Percentiles rank a stretch among this genome's conserved stretches.
Evolutionary conservation across 2,329 filamentous ascomycete genomes (phyloP).

Genomic region (Diaporthe sp.): DNA sequence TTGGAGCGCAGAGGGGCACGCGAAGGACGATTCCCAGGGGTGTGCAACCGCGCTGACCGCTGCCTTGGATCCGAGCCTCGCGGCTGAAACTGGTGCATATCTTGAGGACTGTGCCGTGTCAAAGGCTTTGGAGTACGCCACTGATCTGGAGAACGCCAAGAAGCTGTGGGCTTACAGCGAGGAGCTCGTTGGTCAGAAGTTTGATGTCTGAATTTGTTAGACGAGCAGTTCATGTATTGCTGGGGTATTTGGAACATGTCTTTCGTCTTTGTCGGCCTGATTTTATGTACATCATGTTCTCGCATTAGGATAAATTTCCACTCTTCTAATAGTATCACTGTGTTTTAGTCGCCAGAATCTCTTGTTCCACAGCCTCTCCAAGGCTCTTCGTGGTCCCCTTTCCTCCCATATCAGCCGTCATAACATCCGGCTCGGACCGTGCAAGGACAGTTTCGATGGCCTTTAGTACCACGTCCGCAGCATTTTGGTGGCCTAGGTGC

Average conservation of each 20-base stretch:
- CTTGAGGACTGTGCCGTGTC: constrained; percentile 20
- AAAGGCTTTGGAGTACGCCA: background rate
- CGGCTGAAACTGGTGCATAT: constrained; percentile 3
- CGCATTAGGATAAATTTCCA: background rate
- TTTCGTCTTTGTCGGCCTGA: background rate
- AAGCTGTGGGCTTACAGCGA: constrained; percentile 57
- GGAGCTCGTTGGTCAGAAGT: constrained; percentile 39
- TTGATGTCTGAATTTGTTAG: constrained; percentile 18
- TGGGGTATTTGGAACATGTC: background rate
- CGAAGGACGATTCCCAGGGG: constrained; percentile 43
- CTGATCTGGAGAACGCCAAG: constrained; percentile 52
- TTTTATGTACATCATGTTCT: background rate
- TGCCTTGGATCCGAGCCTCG: constrained; percentile 29
- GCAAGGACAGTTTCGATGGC: constrained; percentile 70
- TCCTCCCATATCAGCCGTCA: constrained; percentile 73
- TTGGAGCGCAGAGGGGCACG: constrained; percentile 4
- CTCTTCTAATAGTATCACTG: background rate
- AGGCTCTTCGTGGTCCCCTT: constrained; percentile 68
- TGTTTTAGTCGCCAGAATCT: constrained; percentile 42
- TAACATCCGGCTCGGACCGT: constrained; percentile 62
- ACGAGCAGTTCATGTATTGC: no score
- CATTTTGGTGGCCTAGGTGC: constrained; percentile 72
- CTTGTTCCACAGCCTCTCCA: constrained; percentile 62
- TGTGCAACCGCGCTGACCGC: constrained; percentile 45
- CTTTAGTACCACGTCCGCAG: constrained; percentile 69